These are phyloP conservation scores for Eucalyptus regnans DNA, from an alignment of 345 rosid genomes.

Conservation along the genomic window DNA sequence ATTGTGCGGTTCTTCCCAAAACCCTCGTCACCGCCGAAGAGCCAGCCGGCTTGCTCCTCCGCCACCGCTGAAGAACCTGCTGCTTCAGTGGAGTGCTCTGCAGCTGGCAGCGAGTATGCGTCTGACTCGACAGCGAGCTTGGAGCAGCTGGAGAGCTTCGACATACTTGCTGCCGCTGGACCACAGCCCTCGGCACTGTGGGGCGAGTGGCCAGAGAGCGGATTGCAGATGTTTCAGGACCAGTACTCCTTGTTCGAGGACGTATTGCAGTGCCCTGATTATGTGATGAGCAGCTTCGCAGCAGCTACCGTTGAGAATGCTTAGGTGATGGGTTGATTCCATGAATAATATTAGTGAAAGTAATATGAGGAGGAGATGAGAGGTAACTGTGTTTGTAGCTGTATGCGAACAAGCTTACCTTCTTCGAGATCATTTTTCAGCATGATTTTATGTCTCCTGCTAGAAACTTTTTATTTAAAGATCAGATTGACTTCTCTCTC, in stretches of 20 bases:
- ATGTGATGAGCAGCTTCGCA: not conserved
- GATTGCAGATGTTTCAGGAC: not conserved
- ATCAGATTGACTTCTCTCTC: not conserved
- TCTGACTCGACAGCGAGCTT: not conserved
- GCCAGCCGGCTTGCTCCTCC: not conserved
- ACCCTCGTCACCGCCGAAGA: conserved; percentile 1
- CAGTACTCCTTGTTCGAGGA: not conserved
- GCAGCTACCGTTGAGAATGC: not conserved
- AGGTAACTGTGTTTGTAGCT: not conserved
- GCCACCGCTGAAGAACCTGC: not conserved
- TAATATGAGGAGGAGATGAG: not conserved
- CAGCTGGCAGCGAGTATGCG: not conserved
- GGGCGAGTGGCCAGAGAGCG: not conserved
- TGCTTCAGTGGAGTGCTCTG: not conserved
- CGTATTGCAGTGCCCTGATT: not conserved
- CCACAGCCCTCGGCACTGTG: not conserved
- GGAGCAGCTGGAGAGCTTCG: not conserved
- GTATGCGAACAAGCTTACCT: not conserved
- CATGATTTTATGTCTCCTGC: not conserved
- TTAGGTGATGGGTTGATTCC: not conserved
- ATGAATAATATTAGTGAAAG: not conserved
- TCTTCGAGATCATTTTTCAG: not conserved
- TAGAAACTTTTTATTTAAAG: not conserved
- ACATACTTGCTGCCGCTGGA: not conserved
- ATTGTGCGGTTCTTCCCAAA: conserved; percentile 60